Evolutionary conservation across 805 yeast species (phyloP).

Genomic region (Metschnikowia similis): DNA sequence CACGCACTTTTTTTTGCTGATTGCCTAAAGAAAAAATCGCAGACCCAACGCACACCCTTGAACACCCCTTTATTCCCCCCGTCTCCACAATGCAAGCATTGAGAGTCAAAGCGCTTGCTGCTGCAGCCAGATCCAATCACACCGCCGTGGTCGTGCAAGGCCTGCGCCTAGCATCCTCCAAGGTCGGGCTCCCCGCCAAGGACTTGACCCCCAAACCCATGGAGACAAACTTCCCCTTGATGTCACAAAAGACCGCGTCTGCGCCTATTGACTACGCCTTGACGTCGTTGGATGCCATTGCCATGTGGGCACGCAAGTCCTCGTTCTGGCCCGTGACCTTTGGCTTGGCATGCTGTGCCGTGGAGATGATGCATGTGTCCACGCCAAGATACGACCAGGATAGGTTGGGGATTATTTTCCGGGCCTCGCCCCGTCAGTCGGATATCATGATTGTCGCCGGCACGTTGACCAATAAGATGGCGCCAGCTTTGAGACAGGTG

Average conservation of each 20-base stretch:
- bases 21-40: constrained; percentile 11
- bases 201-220: constrained; percentile 48
- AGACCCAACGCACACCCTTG: constrained; percentile 6
- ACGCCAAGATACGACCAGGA: constrained; percentile 91
- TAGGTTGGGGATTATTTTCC: constrained; percentile 85
- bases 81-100: constrained; percentile 23
- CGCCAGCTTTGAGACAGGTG: constrained; percentile 88
- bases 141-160: neutral
- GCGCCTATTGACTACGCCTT: constrained; percentile 71
- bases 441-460: constrained; percentile 93
- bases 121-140: constrained; percentile 11
- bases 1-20: constrained; percentile 33
- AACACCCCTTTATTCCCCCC: neutral
- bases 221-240: constrained; percentile 67
- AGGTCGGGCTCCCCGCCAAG: constrained; percentile 29
- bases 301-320: constrained; percentile 89
- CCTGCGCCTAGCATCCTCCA: constrained; percentile 20
- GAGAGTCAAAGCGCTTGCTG: constrained; percentile 24
- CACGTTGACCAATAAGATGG: constrained; percentile 88
- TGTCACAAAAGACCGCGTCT: constrained; percentile 54
- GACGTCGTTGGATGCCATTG: constrained; percentile 75
- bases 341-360: constrained; percentile 91
- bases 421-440: constrained; percentile 90
- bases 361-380: constrained; percentile 92
- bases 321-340: constrained; percentile 93